These are phyloP conservation scores for Lasiodiplodia sp. DNA, from an alignment of 2,329 filamentous ascomycete genomes.

Conservation along the genomic window DNA sequence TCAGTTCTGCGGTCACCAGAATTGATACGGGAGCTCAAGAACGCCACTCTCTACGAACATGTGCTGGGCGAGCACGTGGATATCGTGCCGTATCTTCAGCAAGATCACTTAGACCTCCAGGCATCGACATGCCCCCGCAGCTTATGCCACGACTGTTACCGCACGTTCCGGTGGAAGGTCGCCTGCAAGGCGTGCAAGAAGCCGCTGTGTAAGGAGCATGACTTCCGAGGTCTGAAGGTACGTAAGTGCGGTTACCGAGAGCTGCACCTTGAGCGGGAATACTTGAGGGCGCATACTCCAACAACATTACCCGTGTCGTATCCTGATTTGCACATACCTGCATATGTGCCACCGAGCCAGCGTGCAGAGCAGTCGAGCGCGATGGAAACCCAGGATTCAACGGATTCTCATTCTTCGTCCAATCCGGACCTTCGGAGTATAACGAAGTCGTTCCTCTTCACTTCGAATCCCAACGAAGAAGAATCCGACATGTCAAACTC, in stretches of 20 bases:
- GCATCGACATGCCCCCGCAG: conserved; percentile 61
- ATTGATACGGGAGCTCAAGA: conserved; percentile 49
- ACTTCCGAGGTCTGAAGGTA: conserved; percentile 63
- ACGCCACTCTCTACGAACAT: conserved; percentile 51
- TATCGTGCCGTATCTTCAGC: conserved; percentile 48
- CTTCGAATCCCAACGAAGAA: conserved; percentile 2
- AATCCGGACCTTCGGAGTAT: conserved; percentile 16
- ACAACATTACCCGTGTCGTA: not conserved
- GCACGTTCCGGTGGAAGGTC: conserved; percentile 66
- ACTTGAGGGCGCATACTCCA: conserved; percentile 42
- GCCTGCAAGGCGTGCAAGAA: conserved; percentile 64
- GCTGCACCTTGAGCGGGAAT: conserved; percentile 57
- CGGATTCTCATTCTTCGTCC: conserved; percentile 13
- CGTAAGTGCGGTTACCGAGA: conserved; percentile 66
- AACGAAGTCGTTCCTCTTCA: conserved; percentile 16
- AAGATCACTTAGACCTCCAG: conserved; percentile 52
- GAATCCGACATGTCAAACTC: conserved; percentile 18
- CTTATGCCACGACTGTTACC: conserved; percentile 65
- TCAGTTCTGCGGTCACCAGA: conserved; percentile 58
- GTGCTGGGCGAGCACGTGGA: conserved; percentile 51
- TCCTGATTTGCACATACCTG: conserved; percentile 38
- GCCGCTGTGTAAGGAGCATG: conserved; percentile 66
- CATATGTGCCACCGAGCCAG: conserved; percentile 31
- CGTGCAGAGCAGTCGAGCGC: conserved; percentile 15
- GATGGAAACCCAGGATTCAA: conserved; percentile 13